These are phyloP conservation scores for Astrothelium macrocarpum DNA, from an alignment of 495 filamentous ascomycete genomes.

Conservation along the genomic window DNA sequence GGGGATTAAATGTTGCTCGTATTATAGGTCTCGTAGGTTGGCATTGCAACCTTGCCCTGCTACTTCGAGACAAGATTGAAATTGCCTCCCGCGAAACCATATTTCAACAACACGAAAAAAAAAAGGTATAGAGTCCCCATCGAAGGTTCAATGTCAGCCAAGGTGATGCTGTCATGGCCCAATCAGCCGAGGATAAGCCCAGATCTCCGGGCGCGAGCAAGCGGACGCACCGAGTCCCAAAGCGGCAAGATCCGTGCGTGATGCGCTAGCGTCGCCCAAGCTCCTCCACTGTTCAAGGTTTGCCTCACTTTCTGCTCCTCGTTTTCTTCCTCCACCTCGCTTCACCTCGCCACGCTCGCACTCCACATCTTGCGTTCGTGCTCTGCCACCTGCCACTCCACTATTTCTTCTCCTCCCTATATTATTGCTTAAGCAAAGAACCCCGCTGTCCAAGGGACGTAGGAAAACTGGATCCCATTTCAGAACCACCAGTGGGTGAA, in stretches of 20 bases:
- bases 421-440: not conserved
- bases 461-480: not conserved
- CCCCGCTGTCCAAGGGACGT: not conserved
- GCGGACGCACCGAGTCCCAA: not conserved
- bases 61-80: not conserved
- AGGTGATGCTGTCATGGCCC: not conserved
- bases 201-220: not conserved
- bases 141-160: not conserved
- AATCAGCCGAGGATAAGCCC: slow-evolving; percentile 1
- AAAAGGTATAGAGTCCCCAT: too few relatives aligned
- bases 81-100: not conserved
- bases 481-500: not conserved
- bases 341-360: not conserved
- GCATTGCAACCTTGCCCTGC: not conserved
- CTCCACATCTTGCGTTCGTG: not conserved
- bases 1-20: not conserved
- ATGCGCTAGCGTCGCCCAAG: not conserved
- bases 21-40: not conserved
- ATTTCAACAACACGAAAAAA: not conserved
- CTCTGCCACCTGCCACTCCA: too few relatives aligned
- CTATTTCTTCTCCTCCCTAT: not conserved
- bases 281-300: not conserved
- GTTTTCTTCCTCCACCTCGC: not conserved
- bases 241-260: not conserved
- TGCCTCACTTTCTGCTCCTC: not conserved